Conservation (phyloP, 2,329 filamentous ascomycete species). For the Paecilomyces dactylethromorphus region DNA sequence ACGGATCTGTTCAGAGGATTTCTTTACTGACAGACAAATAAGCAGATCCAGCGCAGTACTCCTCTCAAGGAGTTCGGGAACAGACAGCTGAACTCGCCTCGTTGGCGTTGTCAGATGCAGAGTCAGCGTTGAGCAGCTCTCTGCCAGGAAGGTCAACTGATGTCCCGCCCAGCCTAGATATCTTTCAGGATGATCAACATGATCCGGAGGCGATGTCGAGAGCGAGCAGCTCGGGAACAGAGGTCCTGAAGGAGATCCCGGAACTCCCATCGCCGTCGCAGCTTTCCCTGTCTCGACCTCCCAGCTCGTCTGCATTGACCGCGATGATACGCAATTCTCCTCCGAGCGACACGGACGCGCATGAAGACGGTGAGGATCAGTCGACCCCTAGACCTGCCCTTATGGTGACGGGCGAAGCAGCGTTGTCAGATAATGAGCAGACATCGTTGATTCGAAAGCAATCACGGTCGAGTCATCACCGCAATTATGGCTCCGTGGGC, state of each 20-base stretch:
- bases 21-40: conserved; percentile 11
- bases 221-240: conserved; percentile 28
- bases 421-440: conserved; percentile 24
- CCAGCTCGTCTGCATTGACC: conserved; percentile 43
- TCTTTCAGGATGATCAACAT: conserved; percentile 16
- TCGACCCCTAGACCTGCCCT: conserved; percentile 7
- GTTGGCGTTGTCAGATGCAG: conserved; percentile 62
- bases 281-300: conserved; percentile 16
- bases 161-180: conserved; percentile 22
- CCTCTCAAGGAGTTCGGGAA: conserved; percentile 69
- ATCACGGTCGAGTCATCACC: conserved; percentile 18
- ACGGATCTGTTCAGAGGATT: background rate
- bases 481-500: conserved; percentile 21
- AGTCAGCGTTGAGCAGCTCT: conserved; percentile 17
- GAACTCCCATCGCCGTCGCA: conserved; percentile 46
- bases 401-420: conserved; percentile 16
- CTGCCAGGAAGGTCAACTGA: conserved; percentile 18
- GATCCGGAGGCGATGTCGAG: conserved; percentile 11
- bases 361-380: conserved; percentile 12
- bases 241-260: conserved; percentile 56
- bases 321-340: conserved; percentile 43
- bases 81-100: conserved; percentile 82
- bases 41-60: conserved; percentile 65
- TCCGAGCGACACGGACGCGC: conserved; percentile 15
- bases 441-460: conserved; percentile 28